Evolutionary conservation across 257 asterid genomes (phyloP).

Genomic region (Sherardia arvensis): DNA sequence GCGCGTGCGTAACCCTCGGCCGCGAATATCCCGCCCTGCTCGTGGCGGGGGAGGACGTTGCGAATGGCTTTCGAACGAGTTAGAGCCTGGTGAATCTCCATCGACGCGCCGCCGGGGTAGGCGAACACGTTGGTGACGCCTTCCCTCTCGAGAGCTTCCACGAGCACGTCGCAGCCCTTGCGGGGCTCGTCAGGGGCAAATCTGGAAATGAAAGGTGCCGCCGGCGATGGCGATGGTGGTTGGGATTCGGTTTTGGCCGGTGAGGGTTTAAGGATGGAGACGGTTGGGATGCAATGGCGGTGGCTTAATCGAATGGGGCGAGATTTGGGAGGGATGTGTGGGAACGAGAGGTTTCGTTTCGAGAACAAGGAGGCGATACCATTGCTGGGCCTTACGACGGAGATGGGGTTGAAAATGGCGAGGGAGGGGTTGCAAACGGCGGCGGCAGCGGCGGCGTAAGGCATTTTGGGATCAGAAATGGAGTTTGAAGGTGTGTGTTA

Average conservation of each 20-base stretch:
- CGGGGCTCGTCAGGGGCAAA: conserved; percentile 61
- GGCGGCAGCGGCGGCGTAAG: conserved; percentile 17
- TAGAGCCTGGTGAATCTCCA: conserved; percentile 85
- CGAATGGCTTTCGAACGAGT: conserved; percentile 61
- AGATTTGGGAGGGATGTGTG: conserved; percentile 15
- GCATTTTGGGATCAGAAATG: conserved; percentile 26
- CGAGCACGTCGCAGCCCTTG: conserved; percentile 66
- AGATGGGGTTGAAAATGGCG: conserved; percentile 17
- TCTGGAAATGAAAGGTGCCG: conserved; percentile 30
- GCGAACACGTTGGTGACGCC: conserved; percentile 79
- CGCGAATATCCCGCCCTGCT: conserved; percentile 76
- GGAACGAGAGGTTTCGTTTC: conserved; percentile 16
- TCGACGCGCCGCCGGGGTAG: conserved; percentile 76
- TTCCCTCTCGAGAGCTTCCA: conserved; percentile 79
- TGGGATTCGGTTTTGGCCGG: neutral
- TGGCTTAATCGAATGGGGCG: conserved; percentile 17
- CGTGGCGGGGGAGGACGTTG: conserved; percentile 79
- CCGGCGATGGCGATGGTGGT: neutral
- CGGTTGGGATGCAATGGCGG: conserved; percentile 12
- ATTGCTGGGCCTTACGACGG: conserved; percentile 6
- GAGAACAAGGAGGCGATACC: conserved; percentile 17
- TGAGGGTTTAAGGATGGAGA: conserved; percentile 18
- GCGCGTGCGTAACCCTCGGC: conserved; percentile 92
- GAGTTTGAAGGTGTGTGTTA: no score
- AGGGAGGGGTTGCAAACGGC: neutral